These are phyloP conservation scores for Curvularia spicifera DNA, from an alignment of 2,329 filamentous ascomycete genomes.

Conservation along the genomic window DNA sequence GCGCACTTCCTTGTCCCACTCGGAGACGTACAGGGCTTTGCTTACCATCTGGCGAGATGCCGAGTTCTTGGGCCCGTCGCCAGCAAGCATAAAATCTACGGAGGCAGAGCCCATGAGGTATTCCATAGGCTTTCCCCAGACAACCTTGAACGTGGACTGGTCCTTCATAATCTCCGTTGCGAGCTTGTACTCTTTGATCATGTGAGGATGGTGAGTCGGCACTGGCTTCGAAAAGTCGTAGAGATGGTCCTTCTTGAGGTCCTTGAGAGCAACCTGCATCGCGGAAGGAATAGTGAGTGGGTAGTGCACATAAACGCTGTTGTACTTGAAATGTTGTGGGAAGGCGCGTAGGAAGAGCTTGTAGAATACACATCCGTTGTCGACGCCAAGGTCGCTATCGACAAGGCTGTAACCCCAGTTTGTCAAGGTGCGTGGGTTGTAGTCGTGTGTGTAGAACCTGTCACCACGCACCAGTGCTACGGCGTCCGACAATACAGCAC, in stretches of 20 bases:
- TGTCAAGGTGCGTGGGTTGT: slow-evolving; percentile 71
- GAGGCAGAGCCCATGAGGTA: slow-evolving; percentile 66
- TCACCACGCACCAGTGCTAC: slow-evolving; percentile 80
- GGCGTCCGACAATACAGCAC: slow-evolving; percentile 78
- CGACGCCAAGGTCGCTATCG: slow-evolving; percentile 73
- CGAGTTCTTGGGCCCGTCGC: slow-evolving; percentile 42
- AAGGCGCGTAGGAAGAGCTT: slow-evolving; percentile 82
- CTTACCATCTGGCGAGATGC: slow-evolving; percentile 48
- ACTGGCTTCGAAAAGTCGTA: slow-evolving; percentile 74
- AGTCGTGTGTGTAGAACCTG: slow-evolving; percentile 79
- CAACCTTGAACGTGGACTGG: slow-evolving; percentile 66
- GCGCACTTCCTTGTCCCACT: slow-evolving; percentile 70
- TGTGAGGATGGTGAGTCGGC: slow-evolving; percentile 52
- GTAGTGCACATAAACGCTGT: slow-evolving; percentile 84
- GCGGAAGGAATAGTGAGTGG: slow-evolving; percentile 74
- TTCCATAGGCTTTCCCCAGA: slow-evolving; percentile 69
- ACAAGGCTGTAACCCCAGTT: slow-evolving; percentile 84
- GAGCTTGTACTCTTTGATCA: slow-evolving; percentile 67
- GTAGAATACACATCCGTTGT: slow-evolving; percentile 84
- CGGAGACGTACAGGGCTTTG: slow-evolving; percentile 64
- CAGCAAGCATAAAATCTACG: slow-evolving; percentile 62
- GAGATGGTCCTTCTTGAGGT: slow-evolving; percentile 68
- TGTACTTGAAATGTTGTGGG: slow-evolving; percentile 76
- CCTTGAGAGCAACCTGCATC: slow-evolving; percentile 72
- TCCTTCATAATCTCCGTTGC: slow-evolving; percentile 68